Percentiles rank a stretch among this genome's conserved stretches.
Conservation (phyloP, 1,139 yeast genomes). For the Yamadazyma triangularis region DNA sequence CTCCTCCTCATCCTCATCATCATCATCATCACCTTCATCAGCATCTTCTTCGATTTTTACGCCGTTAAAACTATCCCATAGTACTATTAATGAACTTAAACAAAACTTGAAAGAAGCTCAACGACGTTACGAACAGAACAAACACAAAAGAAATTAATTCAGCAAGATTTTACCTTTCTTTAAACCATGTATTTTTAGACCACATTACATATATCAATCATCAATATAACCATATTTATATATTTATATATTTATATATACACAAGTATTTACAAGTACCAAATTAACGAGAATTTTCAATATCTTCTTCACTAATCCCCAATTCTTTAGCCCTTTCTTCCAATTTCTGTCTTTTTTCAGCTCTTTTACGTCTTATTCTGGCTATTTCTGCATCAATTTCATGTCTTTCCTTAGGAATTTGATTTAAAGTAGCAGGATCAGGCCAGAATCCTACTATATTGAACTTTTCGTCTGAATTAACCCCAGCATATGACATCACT, state of each 20-base stretch:
- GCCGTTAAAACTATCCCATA: constrained; percentile 20
- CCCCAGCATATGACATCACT: constrained; percentile 89
- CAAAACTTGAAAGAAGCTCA: constrained; percentile 18
- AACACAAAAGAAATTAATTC: not conserved
- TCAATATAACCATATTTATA: too few species aligned
- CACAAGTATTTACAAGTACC: too few species aligned
- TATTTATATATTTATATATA: too few species aligned
- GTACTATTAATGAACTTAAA: constrained; percentile 25
- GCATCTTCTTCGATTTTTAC: too few species aligned
- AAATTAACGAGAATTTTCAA: too few species aligned
- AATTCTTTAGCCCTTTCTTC: constrained; percentile 69
- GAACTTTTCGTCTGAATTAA: constrained; percentile 82
- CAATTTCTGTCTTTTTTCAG: constrained; percentile 66
- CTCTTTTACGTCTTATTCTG: constrained; percentile 69
- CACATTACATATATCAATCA: too few species aligned
- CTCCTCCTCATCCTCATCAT: too few species aligned
- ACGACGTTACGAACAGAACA: constrained; percentile 2
- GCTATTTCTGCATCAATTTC: constrained; percentile 91
- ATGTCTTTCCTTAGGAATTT: constrained; percentile 88
- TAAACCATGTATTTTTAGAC: constrained; percentile 1
- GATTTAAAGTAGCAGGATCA: constrained; percentile 85
- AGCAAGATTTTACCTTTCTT: too few species aligned
- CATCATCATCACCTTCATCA: too few species aligned
- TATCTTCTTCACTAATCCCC: constrained; percentile 50
- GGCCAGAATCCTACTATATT: constrained; percentile 98